phyloP scores from a whole-genome alignment of 768 basidiomycete genomes.

The Pisolithus sp. region DNA sequence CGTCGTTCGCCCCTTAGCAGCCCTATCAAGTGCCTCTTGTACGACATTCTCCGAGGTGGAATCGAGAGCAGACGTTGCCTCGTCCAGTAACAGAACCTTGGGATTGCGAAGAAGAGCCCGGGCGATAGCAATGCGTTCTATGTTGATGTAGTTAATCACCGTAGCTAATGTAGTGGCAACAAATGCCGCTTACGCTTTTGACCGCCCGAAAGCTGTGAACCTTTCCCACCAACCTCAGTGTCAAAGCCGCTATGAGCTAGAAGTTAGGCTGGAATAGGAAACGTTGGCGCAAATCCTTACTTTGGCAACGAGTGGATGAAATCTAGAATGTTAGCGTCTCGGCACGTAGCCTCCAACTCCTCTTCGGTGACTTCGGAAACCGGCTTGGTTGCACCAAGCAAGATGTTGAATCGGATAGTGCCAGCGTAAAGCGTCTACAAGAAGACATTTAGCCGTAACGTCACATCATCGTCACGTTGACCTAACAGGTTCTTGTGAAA shows the following conservation, averaged over 20 bases:
- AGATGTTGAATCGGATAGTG: constrained; percentile 83
- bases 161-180: background rate
- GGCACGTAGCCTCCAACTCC: constrained; percentile 81
- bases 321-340: constrained; percentile 84
- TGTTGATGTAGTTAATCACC: background rate
- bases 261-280: constrained; percentile 33
- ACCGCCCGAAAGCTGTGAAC: constrained; percentile 36
- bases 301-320: constrained; percentile 82
- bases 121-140: constrained; percentile 76
- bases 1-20: constrained; percentile 87
- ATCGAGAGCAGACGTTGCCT: constrained; percentile 88
- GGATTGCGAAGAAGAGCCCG: constrained; percentile 89
- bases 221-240: no score
- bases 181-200: constrained; percentile 61
- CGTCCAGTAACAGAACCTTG: constrained; percentile 80
- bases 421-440: constrained; percentile 75
- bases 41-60: constrained; percentile 92
- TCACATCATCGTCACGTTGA: constrained; percentile 3
- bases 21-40: constrained; percentile 88
- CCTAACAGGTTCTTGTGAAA: constrained; percentile 75
- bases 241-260: constrained; percentile 27
- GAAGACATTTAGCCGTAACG: background rate
- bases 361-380: constrained; percentile 73
- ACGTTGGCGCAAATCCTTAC: constrained; percentile 34
- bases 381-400: constrained; percentile 79